Percentiles rank a stretch among this genome's conserved stretches.
Evolutionary conservation across 129 eudicot species (phyloP).

Genomic region (Scalesia atractyloides): DNA sequence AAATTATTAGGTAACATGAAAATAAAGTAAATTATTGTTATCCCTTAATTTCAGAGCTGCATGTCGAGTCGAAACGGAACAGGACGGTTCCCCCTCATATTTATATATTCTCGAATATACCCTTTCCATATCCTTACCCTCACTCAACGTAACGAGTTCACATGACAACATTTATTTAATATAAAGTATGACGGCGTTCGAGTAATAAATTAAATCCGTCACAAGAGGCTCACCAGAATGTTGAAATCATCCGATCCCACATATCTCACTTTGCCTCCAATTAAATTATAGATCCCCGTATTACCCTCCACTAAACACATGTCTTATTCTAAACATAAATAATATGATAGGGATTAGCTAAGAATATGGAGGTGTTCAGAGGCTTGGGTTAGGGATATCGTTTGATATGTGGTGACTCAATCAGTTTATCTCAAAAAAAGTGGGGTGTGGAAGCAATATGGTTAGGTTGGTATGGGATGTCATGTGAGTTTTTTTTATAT

Average conservation of each 20-base stretch:
- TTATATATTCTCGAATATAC: constrained; percentile 23
- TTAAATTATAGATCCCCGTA: constrained; percentile 1
- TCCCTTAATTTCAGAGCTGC: constrained; percentile 25
- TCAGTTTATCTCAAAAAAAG: no score
- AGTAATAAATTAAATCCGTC: background rate
- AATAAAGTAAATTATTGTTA: constrained; percentile 8
- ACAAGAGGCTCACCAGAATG: constrained; percentile 20
- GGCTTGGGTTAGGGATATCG: no score
- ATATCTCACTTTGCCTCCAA: constrained; percentile 1
- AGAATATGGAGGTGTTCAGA: no score
- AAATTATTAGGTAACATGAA: background rate
- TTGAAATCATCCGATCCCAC: background rate
- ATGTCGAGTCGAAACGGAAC: constrained; percentile 32
- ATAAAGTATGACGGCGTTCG: background rate
- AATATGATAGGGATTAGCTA: no score
- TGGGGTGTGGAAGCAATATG: no score
- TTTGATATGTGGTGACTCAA: no score
- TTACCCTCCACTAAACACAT: constrained; percentile 5
- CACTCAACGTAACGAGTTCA: constrained; percentile 3
- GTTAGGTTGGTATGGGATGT: no score
- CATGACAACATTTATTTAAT: constrained; percentile 8
- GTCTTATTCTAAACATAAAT: no score
- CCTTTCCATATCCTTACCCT: constrained; percentile 11
- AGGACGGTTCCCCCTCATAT: constrained; percentile 12
- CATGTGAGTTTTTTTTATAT: no score